Evolutionary conservation across 495 filamentous ascomycete genomes (phyloP).

Genomic region (Sordaria brevicollis): DNA sequence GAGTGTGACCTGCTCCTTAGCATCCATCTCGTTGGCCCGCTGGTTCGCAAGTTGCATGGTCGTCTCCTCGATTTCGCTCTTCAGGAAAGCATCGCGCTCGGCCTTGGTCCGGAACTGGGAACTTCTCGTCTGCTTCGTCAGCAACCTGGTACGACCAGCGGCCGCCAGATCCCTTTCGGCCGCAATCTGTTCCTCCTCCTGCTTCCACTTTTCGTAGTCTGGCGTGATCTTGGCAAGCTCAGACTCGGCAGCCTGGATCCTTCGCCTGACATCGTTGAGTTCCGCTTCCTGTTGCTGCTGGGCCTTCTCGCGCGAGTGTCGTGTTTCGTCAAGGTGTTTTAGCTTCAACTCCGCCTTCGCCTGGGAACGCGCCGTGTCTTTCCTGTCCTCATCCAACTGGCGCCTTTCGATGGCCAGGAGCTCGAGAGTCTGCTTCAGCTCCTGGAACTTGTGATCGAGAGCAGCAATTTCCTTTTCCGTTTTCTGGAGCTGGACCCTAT

Average conservation of each 20-base stretch:
- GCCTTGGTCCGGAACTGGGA: slow-evolving; percentile 78
- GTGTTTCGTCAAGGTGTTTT: slow-evolving; percentile 69
- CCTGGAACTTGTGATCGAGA: slow-evolving; percentile 66
- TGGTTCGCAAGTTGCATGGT: slow-evolving; percentile 64
- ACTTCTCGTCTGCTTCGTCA: slow-evolving; percentile 90
- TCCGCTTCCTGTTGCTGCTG: slow-evolving; percentile 61
- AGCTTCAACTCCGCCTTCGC: slow-evolving; percentile 81
- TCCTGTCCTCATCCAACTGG: slow-evolving; percentile 83
- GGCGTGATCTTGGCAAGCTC: slow-evolving; percentile 67
- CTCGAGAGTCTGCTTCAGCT: slow-evolving; percentile 72
- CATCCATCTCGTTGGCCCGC: slow-evolving; percentile 70
- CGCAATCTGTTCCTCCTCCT: slow-evolving; percentile 59
- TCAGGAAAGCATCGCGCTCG: slow-evolving; percentile 77
- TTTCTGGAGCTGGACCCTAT: slow-evolving; percentile 62
- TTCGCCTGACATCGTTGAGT: slow-evolving; percentile 56
- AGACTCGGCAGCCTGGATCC: slow-evolving; percentile 65
- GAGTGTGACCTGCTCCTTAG: slow-evolving; percentile 72
- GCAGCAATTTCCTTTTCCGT: slow-evolving; percentile 72
- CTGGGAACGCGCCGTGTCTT: slow-evolving; percentile 60
- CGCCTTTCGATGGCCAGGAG: slow-evolving; percentile 78
- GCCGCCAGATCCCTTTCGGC: slow-evolving; percentile 66
- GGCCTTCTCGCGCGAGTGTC: slow-evolving; percentile 64
- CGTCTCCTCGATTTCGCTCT: slow-evolving; percentile 71
- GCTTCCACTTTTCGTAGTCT: slow-evolving; percentile 60
- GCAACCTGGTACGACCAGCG: slow-evolving; percentile 64